Base-by-base conservation (phyloP, 495 filamentous ascomycete species). In the Melanomma pulvis-pyrius region DNA sequence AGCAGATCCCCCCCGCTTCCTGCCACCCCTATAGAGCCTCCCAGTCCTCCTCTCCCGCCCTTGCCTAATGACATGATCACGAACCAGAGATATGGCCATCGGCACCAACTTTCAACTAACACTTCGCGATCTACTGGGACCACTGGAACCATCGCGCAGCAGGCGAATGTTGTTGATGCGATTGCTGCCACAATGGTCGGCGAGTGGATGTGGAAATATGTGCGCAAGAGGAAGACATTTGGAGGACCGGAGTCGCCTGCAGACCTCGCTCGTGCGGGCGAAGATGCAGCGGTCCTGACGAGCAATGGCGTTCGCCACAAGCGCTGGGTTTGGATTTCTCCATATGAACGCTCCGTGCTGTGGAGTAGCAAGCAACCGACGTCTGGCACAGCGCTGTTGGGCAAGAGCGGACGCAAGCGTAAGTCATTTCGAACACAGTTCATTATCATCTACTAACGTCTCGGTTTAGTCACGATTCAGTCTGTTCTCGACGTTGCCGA, bases 181-280 rank as follows among this genome's bases (percentile, higher is more conserved):
- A 98, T 98, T 77, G 92, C 94, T 2, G 91, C 96, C 70, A 97
- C 94, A 5, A 98, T 98, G 94, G 92, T 98, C 49, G 94, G 94
- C 32, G 94, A 98, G 73, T 98, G 94, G 94, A 98, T 98, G 94
- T 98, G 89, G 84, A 98, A 98, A 73, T 98, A 98, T 74, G 90
- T 98, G 44, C 86, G 94, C 44, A 86, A 92, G 74, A 85, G 94
- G 67, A 97, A 91, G 76, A 94, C 94, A 1, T 98, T 98, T 77
- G 90, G 90, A 36, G 87, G 96, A 47, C 78, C 85, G 4, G 93
- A 98, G 59, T 79, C 81, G 32, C 82, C 84, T 30, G 65, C 54
- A 78, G 82, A 82, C 56, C 82, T 83, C 55, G 85, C 85, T 15
- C 61, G 63, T 28, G 56, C 64, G 4, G 76, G 71, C 25, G 39